Evolutionary conservation across 208 protist species (phyloP), one percentile per base, ranked within the genome.

Genomic region (Trypanosoma cruzi): DNA sequence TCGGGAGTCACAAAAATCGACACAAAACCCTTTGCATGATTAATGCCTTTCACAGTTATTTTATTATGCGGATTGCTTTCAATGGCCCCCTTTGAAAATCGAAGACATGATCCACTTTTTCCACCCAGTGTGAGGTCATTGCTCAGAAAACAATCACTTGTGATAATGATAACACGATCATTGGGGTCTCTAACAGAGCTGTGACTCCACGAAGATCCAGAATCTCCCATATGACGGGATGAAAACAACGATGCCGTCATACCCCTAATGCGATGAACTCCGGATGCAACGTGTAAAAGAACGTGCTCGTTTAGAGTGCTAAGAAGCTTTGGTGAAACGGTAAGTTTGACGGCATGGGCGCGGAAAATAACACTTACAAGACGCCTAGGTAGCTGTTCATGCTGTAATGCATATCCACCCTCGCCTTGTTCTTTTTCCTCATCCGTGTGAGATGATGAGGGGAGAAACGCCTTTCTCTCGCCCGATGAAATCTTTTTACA

Each of bases 1-100:
- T 81, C 68, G 4, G 58, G 24, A n/a, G 44, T n/a, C 34, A 64
- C 64, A 48, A 71, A 16, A 18, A 73, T 52, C 11, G 68, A 74
- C 6, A 85, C 28, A 66, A 86, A 54, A 20, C 82, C 31, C 16
- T 68, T 68, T 44, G 81, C 81, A 62, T 82, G 71, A 66, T 82
- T 82, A 22, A 82, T 56, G 36, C 73, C 65, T 34, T 52, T 70
- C 24, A 86, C 59, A 13, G 65, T 80, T 46, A 86, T 36, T 10
- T 57, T 55, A 61, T 86, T 86, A 5, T 24, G 29, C 13, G 75
- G 65, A 24, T 37, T 50, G 26, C 34, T 63, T 29, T 67, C 50
- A 40, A 65, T 63, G 3, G 59, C 4, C 18, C 13, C 36, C 40
- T 85, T 85, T 28, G 32, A 4, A 66, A 85, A 85, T 13, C 53